These are phyloP conservation scores for Ceratobasidium sp. DNA, from an alignment of 1,284 basidiomycete species.

Conservation along the genomic window DNA sequence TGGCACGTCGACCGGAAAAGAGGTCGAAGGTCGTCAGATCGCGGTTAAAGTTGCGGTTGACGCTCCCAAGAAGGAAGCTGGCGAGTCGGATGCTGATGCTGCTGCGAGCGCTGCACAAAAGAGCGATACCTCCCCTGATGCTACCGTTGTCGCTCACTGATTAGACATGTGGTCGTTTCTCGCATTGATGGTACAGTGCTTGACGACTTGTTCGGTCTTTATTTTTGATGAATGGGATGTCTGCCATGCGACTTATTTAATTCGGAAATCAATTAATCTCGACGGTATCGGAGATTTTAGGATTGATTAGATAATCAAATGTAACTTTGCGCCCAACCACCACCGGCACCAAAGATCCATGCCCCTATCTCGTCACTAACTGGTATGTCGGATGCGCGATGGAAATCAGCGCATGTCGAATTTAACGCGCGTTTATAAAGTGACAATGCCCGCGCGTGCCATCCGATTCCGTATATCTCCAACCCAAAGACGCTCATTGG, in stretches of 20 bases:
- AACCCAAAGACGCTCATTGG: constrained; percentile 72
- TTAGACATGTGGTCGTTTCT: constrained; percentile 9
- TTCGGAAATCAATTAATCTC: constrained; percentile 30
- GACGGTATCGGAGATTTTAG: constrained; percentile 24
- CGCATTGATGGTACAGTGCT: constrained; percentile 8
- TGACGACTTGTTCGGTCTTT: constrained; percentile 11
- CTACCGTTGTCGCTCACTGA: constrained; percentile 36
- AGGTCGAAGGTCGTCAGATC: constrained; percentile 74
- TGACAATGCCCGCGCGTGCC: constrained; percentile 31
- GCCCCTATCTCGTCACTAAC: constrained; percentile 4
- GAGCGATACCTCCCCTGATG: constrained; percentile 40
- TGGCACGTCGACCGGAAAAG: constrained; percentile 65
- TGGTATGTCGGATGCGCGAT: constrained; percentile 15
- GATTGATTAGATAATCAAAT: constrained; percentile 13
- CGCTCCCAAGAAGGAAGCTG: constrained; percentile 55
- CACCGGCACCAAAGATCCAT: constrained; percentile 2
- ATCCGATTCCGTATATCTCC: constrained; percentile 62
- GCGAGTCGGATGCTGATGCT: constrained; percentile 49
- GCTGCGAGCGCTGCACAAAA: constrained; percentile 43
- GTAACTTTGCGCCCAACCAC: constrained; percentile 23
- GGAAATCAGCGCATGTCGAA: not conserved
- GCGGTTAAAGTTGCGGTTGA: constrained; percentile 91
- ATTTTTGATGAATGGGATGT: constrained; percentile 42
- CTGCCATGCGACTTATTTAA: constrained; percentile 40
- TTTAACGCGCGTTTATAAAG: not conserved